A percentile compares a stretch with the other conserved stretches of the same genome.
Evolutionary conservation across 2,329 filamentous ascomycete species (phyloP).

Genomic region (Fusarium verticillioides): DNA sequence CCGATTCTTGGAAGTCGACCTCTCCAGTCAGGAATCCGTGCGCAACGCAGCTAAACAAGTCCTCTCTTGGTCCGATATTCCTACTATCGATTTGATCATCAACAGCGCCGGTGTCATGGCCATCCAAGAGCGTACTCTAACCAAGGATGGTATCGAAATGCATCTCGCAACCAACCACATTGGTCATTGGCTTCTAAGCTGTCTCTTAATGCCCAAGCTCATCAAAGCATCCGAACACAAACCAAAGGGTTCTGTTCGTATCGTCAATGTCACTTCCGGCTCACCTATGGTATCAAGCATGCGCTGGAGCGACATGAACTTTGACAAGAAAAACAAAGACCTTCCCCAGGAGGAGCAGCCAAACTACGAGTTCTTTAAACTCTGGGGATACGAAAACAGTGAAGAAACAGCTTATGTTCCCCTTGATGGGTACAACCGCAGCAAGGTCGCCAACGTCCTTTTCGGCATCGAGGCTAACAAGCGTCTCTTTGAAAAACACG

Average conservation of each 20-base stretch:
- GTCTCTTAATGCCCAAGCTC: constrained; percentile 6
- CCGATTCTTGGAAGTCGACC: not conserved
- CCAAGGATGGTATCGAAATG: not conserved
- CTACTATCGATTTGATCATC: not conserved
- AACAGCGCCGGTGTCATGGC: constrained; percentile 14
- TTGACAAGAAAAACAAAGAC: constrained; percentile 13
- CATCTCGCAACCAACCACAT: constrained; percentile 14
- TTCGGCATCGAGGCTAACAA: constrained; percentile 9
- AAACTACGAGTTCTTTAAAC: not conserved
- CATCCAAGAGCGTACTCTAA: not conserved
- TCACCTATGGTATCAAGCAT: not conserved
- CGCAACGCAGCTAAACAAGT: not conserved
- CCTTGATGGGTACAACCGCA: not conserved
- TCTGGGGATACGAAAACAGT: constrained; percentile 3
- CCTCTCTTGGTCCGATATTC: not conserved
- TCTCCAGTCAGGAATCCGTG: not conserved
- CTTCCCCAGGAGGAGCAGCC: constrained; percentile 3
- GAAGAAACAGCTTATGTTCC: not conserved
- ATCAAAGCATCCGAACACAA: not conserved
- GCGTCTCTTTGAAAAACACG: not conserved
- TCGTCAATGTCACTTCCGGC: constrained; percentile 1
- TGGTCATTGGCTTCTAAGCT: constrained; percentile 6
- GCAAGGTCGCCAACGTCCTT: constrained; percentile 14
- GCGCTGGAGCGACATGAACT: constrained; percentile 23
- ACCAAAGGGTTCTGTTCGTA: not conserved